Evolutionary conservation across 345 rosid species (phyloP).

Genomic region (Anacardium occidentale): DNA sequence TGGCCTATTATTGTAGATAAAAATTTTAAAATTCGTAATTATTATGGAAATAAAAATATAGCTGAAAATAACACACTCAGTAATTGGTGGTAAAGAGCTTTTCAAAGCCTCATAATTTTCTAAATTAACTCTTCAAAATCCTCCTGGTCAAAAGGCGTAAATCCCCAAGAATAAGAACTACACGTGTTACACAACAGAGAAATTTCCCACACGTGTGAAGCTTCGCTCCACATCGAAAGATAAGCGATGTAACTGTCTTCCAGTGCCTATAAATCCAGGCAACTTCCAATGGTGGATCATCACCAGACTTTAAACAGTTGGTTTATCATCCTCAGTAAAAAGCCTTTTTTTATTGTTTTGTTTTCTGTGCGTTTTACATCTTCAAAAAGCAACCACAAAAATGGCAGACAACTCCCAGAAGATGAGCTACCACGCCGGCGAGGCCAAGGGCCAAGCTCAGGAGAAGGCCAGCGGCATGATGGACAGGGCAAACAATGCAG

Average conservation of each 20-base stretch:
- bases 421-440: conserved; percentile 46
- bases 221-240: not conserved
- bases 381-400: not conserved
- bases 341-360: no score
- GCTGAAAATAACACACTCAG: no score
- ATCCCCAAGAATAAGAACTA: not conserved
- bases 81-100: not conserved
- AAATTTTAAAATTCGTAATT: no score
- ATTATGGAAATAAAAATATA: no score
- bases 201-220: not conserved
- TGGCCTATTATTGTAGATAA: no score
- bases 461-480: conserved; percentile 56
- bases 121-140: not conserved
- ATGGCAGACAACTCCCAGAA: conserved; percentile 47
- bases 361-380: not conserved
- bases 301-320: not conserved
- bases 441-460: conserved; percentile 61
- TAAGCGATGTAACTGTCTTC: not conserved
- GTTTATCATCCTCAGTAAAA: no score
- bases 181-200: not conserved
- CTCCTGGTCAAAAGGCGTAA: conserved; percentile 11
- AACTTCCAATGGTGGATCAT: not conserved
- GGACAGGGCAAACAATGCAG: conserved; percentile 57
- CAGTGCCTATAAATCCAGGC: conserved; percentile 16
- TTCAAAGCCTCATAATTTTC: not conserved